A percentile compares a stretch with the other conserved stretches of the same genome.
Conservation (phyloP, 2,329 filamentous ascomycete species). For the Cytospora leucostoma region DNA sequence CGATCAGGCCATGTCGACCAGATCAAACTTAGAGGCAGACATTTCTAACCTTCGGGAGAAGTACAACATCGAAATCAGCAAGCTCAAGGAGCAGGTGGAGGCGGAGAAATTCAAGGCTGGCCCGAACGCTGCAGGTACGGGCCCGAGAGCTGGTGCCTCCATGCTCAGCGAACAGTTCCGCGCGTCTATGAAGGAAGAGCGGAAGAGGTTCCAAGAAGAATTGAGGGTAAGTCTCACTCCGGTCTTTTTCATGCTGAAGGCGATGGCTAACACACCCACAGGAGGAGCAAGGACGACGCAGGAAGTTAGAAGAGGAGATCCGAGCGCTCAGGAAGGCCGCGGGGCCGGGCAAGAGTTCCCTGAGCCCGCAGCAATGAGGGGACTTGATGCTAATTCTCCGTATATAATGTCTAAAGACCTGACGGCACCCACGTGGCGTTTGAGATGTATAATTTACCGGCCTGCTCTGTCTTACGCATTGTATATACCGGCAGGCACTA, state of each 20-base stretch:
- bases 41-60: conserved; percentile 39
- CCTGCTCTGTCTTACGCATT: conserved; percentile 22
- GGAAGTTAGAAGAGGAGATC: conserved; percentile 55
- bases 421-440: conserved; percentile 17
- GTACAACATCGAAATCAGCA: conserved; percentile 46
- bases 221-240: conserved; percentile 44
- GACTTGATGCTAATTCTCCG: background rate
- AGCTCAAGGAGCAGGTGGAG: conserved; percentile 55
- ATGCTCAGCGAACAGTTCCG: conserved; percentile 60
- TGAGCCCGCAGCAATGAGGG: conserved; percentile 41
- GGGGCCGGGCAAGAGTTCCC: conserved; percentile 46
- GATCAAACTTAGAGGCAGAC: conserved; percentile 43
- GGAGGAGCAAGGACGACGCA: conserved; percentile 52
- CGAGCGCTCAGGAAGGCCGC: conserved; percentile 45
- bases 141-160: conserved; percentile 47
- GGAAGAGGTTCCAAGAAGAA: conserved; percentile 59
- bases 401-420: conserved; percentile 18
- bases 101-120: conserved; percentile 48
- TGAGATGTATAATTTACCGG: conserved; percentile 16
- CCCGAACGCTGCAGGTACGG: conserved; percentile 37
- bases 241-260: background rate
- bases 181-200: conserved; percentile 57
- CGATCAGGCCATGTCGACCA: conserved; percentile 42
- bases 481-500: background rate
- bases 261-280: conserved; percentile 38